A percentile compares a stretch with the other conserved stretches of the same genome.
These are phyloP conservation scores for Marasmius fiardii DNA, from an alignment of 1,284 basidiomycete genomes.

Conservation along the genomic window DNA sequence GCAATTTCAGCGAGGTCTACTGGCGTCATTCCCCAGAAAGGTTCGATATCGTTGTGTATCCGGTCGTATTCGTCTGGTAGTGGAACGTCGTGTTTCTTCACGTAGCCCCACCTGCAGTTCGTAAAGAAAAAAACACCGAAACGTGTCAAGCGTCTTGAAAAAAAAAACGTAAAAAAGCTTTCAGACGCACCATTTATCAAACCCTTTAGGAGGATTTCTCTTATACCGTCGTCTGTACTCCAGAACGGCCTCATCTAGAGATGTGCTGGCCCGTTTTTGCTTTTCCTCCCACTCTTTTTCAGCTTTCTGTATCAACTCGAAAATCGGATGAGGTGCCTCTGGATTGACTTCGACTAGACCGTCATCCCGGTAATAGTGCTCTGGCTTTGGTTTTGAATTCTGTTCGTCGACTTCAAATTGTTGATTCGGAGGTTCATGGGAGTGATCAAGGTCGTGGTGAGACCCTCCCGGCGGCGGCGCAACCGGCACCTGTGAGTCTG, in stretches of 20 bases:
- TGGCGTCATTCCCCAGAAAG: conserved; percentile 49
- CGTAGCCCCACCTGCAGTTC: conserved; percentile 53
- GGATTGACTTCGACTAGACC: conserved; percentile 36
- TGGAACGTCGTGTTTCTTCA: conserved; percentile 46
- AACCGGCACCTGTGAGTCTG: background rate
- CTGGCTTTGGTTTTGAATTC: conserved; percentile 1
- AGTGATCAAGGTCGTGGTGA: background rate
- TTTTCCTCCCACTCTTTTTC: conserved; percentile 52
- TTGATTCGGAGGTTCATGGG: background rate
- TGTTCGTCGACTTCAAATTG: background rate
- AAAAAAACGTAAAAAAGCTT: background rate
- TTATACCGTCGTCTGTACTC: conserved; percentile 53
- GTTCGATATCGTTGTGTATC: conserved; percentile 47
- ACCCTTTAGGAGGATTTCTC: conserved; percentile 48
- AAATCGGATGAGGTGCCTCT: conserved; percentile 47
- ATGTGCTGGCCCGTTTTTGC: conserved; percentile 48
- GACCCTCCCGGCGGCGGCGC: background rate
- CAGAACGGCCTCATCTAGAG: conserved; percentile 47
- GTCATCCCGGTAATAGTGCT: conserved; percentile 22
- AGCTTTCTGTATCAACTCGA: conserved; percentile 49
- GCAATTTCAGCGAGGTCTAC: conserved; percentile 32
- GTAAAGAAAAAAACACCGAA: no score
- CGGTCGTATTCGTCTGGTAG: conserved; percentile 55
- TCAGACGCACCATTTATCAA: conserved; percentile 44
- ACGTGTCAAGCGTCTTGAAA: no score